Evolutionary conservation across 345 rosid species (phyloP), one percentile per base, ranked within the genome.

Genomic region (Heritiera littoralis): DNA sequence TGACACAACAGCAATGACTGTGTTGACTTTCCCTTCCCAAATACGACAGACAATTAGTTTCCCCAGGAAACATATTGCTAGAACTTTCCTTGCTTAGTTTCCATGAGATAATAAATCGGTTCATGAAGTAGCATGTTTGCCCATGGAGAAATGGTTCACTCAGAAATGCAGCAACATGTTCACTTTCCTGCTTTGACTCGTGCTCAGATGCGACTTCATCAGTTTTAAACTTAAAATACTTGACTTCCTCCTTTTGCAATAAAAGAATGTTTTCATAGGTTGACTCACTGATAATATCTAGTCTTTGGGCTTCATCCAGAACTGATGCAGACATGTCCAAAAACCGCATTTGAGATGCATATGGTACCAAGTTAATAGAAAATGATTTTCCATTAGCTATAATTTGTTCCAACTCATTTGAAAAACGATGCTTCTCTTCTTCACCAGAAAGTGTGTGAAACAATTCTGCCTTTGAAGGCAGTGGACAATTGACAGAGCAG

Each of bases 101-200:
- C 99, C 97, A 95, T 30, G 85, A 86, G 83, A 95, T 81, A 38
- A 88, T 80, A 84, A 91, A 92, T 63, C 98, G 88, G 83, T 86
- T 92, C 97, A 93, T 91, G 81, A 92, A 93, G 79, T 83, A 88
- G 59, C 89, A 88, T 74, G 69, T 65, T 82, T 85, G 82, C 68
- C 92, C 97, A 71, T 85, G 87, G 67, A 12, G 81, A 77, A 90
- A 83, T 35, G 45, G 77, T 80, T 86, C 73, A 65, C 82, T 83
- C 32, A 58, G 67, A 74, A 79, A 78, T 59, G 82, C 40, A 76
- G 66, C 55, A 49, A 52, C 69, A 66, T 46, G 6, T 74, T 83
- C 81, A 17, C 28, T 72, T 67, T 63, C 81, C 76, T 70, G 79
- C 40, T 82, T 83, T 23, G 81, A 40, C 76, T 81, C 77, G 38